Evolutionary conservation across 495 filamentous ascomycete genomes (phyloP), one percentile per base, ranked within the genome.

Genomic region (Penicillium diatomitis): DNA sequence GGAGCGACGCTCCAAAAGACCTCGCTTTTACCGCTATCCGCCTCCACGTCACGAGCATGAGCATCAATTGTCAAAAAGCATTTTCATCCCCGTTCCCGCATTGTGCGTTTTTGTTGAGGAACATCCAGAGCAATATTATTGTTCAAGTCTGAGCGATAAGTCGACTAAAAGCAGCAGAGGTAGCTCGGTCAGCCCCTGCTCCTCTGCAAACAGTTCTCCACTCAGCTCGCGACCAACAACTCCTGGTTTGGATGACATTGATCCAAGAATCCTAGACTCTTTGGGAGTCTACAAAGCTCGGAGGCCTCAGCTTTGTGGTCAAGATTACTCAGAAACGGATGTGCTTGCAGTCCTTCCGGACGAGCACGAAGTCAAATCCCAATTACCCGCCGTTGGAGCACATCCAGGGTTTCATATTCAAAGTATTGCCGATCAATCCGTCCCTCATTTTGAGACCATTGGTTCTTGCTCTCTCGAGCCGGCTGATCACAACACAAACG

Each of bases 171-270:
- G 49, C 49, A 56, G 46, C 49, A 44, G 32, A 49, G 50, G 37
- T 31, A 52, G 46, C 46, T 41, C 46, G 47, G 49, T 27, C 50
- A 39, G 2, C 6, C 31, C 54, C 6, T 53, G 33, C 43, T 57
- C 38, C 43, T 47, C 54, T 33, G 36, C 32, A 31, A 29, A 45
- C 38, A 46, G 12, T 38, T 49, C 53, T 33, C 41, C 41, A 31
- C 45, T 49, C 36, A 48, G 41, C 41, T 56, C 41, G 30, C 46
- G 35, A 31, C 49, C 46, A 46, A 52, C 37, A 48, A 56, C 53
- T 11, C 49, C 53, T 31, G 45, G 41, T n/a, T 41, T 56, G 0
- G 49, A 56, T 7, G 41, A 49, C n/a, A 56, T 56, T 49, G 49
- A 52, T 43, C 53, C 49, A 9, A 43, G 46, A 41, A 49, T 52